Evolutionary conservation across 2,329 filamentous ascomycete species (phyloP).

Genomic region (Aspergillus sp.): DNA sequence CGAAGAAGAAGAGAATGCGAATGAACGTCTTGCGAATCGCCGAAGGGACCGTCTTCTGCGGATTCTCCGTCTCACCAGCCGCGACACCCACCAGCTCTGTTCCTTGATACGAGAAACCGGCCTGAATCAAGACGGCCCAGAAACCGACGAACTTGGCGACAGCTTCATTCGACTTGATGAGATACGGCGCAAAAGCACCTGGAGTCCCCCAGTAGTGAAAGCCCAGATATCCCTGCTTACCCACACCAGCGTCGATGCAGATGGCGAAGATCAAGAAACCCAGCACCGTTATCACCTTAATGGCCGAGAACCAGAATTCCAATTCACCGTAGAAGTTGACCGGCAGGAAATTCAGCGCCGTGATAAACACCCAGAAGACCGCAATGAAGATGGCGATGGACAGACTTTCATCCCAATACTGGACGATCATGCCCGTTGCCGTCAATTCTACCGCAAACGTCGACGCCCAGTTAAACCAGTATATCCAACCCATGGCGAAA

Average conservation of each 20-base stretch:
- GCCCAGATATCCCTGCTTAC: slow-evolving; percentile 64
- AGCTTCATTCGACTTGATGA: slow-evolving; percentile 52
- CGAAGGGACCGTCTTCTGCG: slow-evolving; percentile 64
- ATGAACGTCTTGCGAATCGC: slow-evolving; percentile 73
- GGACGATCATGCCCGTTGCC: slow-evolving; percentile 68
- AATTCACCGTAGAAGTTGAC: slow-evolving; percentile 70
- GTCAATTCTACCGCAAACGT: slow-evolving; percentile 71
- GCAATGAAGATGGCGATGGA: slow-evolving; percentile 68
- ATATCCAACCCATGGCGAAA: slow-evolving; percentile 78
- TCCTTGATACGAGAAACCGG: slow-evolving; percentile 47
- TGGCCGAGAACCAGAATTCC: slow-evolving; percentile 72
- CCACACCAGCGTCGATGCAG: slow-evolving; percentile 68
- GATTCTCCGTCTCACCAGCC: slow-evolving; percentile 72
- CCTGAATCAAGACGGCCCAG: slow-evolving; percentile 46
- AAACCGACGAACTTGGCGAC: slow-evolving; percentile 63
- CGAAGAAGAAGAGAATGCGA: slow-evolving; percentile 61
- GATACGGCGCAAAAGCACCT: slow-evolving; percentile 62
- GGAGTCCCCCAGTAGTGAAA: slow-evolving; percentile 67
- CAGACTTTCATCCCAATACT: slow-evolving; percentile 63
- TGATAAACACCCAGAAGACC: slow-evolving; percentile 69
- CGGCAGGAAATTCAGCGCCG: slow-evolving; percentile 64
- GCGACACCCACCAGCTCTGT: slow-evolving; percentile 73
- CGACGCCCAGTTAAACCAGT: slow-evolving; percentile 74
- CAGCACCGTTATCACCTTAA: slow-evolving; percentile 71
- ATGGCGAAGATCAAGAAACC: slow-evolving; percentile 75